Evolutionary conservation across 2,329 filamentous ascomycete species (phyloP), one percentile per base, ranked within the genome.

Genomic region (Didymella exigua): DNA sequence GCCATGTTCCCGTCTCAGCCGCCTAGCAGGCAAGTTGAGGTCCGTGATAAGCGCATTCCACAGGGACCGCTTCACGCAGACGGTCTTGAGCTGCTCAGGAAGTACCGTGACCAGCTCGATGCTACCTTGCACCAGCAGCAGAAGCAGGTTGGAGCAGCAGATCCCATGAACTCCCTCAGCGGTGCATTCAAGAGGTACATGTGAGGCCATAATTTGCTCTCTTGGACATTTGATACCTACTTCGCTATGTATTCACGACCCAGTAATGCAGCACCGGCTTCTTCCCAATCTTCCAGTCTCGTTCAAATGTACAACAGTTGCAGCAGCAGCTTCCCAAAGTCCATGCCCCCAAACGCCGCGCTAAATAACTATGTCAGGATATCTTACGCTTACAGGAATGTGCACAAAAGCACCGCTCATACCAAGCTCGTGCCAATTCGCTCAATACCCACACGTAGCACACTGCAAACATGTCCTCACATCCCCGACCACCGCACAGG

Each of bases 381-480:
- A 57, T 49, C 53, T 34, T 21, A 19, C 37, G 45, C 11, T 41
- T 29, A 46, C 9, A 51, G 47, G 38, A n/a, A 29, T 10, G 6
- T 16, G 1, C 7, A 13, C 10, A 10, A 27, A 13, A 13, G 9
- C 21, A 6, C 0, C 19, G 10, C 2, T 5, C 18, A 21, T 10
- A 1, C 16, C 14, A 23, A 29, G n/a, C 5, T 19, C 10, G 11
- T 21, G 11, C 6, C 10, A 24, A 5, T 18, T 9, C 14, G 11
- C 10, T 37, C 30, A 46, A 14, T 34, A 46, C 14, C 50, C 50
- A 37, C 37, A 53, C 14, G 65, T 72, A 14, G 76, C 76, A 59
- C 78, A 81, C 9, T 70, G 66, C 51, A 80, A 57, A 62, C 78
- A 81, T 40, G 73, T 66, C 48, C 78, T 67, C 50, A 62, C 60